Evolutionary conservation across 176 grass and related monocot species (phyloP).

Genomic region (Musa acuminata): DNA sequence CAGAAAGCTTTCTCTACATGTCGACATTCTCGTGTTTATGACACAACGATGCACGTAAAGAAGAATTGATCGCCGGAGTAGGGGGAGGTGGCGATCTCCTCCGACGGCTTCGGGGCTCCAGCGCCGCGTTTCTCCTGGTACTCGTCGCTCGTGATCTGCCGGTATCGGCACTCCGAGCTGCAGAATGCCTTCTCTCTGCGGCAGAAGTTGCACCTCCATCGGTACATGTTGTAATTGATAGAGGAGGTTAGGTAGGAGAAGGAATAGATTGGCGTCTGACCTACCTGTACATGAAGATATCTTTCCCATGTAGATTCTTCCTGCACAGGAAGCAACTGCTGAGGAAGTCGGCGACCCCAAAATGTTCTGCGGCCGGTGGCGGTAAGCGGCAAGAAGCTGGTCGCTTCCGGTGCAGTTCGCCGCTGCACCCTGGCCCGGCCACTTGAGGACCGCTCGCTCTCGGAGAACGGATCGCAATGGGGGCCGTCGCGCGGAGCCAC

Average conservation of each 20-base stretch:
- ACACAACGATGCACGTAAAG: constrained; percentile 8
- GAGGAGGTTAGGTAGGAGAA: no score
- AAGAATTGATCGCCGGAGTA: constrained; percentile 11
- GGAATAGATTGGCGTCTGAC: not conserved
- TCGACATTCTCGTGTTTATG: not conserved
- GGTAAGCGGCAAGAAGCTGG: no score
- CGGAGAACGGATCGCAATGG: not conserved
- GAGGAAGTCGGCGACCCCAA: not conserved
- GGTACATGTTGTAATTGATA: not conserved
- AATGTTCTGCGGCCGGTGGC: not conserved
- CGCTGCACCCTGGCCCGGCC: no score
- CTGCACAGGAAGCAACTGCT: constrained; percentile 7
- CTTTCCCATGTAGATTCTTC: constrained; percentile 12
- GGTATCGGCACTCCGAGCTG: constrained; percentile 8
- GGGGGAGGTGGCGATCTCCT: not conserved
- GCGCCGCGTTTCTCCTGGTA: constrained; percentile 6
- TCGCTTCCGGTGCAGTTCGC: no score
- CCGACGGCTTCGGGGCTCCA: not conserved
- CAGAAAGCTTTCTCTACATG: no score
- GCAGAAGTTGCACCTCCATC: not conserved
- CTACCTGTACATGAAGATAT: constrained; percentile 25
- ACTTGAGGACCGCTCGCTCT: not conserved
- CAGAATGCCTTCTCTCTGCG: constrained; percentile 17
- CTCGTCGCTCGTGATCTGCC: constrained; percentile 14
- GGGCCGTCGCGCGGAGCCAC: not conserved